These are phyloP conservation scores for Sedum album DNA, from an alignment of 164 flowering plant species.

Conservation along the genomic window DNA sequence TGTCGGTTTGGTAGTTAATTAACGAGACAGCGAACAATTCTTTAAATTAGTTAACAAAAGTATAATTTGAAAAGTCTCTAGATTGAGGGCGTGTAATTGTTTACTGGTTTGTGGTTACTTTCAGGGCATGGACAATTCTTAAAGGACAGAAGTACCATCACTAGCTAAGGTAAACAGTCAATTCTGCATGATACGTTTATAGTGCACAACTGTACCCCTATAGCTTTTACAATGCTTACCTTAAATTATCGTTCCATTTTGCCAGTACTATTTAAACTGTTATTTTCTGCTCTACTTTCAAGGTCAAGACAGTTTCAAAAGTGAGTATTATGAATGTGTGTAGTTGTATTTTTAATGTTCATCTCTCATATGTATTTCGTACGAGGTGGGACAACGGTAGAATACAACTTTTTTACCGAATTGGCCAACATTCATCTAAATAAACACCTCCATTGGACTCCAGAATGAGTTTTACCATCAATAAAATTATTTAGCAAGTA, in stretches of 20 bases:
- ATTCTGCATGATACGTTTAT: not conserved
- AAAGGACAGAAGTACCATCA: constrained; percentile 66
- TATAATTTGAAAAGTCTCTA: too few species aligned
- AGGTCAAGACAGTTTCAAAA: not conserved
- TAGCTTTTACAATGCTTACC: not conserved
- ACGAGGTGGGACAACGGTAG: not conserved
- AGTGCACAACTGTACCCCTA: not conserved
- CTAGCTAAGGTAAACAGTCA: constrained; percentile 13
- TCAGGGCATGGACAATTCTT: constrained; percentile 60
- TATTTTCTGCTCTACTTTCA: not conserved
- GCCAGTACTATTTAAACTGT: not conserved
- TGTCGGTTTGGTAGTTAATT: not conserved
- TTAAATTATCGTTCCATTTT: not conserved
- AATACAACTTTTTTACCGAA: not conserved
- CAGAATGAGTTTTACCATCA: not conserved
- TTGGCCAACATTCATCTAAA: not conserved
- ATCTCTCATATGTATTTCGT: not conserved
- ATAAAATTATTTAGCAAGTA: not conserved
- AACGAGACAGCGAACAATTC: not conserved
- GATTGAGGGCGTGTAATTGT: not conserved
- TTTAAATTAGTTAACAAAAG: too few species aligned
- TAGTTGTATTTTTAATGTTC: not conserved
- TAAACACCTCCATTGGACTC: not conserved
- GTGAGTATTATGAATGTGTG: not conserved
- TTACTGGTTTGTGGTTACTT: constrained; percentile 1